A percentile compares a stretch with the other conserved stretches of the same genome.
These are phyloP conservation scores for Biscogniauxia mediterranea DNA, from an alignment of 2,329 filamentous ascomycete species.

Conservation along the genomic window DNA sequence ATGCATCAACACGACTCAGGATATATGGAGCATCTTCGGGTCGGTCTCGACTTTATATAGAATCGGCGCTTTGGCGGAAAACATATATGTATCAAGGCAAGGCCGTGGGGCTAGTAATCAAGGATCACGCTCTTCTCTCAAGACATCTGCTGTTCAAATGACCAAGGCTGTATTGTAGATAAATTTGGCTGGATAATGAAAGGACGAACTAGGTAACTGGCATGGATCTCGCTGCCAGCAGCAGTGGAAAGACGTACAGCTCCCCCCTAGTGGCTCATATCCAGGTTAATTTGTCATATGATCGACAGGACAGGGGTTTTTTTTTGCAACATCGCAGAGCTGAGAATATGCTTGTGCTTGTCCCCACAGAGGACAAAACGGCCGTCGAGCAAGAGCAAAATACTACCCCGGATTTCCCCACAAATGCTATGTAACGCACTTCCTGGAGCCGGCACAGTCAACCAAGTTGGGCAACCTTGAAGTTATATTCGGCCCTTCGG, in stretches of 20 bases:
- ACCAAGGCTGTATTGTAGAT: not conserved
- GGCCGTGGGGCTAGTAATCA: constrained; percentile 8
- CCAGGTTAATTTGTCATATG: not conserved
- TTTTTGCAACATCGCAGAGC: no score
- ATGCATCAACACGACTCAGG: constrained; percentile 12
- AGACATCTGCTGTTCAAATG: not conserved
- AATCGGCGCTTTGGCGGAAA: constrained; percentile 2
- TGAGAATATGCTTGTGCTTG: not conserved
- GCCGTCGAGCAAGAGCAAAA: not conserved
- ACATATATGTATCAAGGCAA: constrained; percentile 8
- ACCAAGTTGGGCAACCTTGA: not conserved
- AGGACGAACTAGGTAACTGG: no score
- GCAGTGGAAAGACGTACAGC: not conserved
- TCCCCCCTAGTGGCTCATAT: not conserved
- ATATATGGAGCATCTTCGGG: constrained; percentile 4
- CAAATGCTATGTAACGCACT: not conserved
- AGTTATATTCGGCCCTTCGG: constrained; percentile 15
- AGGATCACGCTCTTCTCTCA: constrained; percentile 18
- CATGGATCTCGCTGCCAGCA: not conserved
- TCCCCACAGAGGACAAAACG: not conserved
- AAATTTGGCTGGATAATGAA: not conserved
- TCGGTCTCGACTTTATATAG: not conserved
- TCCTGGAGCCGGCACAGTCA: not conserved
- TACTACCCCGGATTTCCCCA: not conserved
- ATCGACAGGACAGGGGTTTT: not conserved